A percentile compares a stretch with the other conserved stretches of the same genome.
These are phyloP conservation scores for Aechmea fasciata DNA, from an alignment of 176 grass and related monocot species.

Conservation along the genomic window DNA sequence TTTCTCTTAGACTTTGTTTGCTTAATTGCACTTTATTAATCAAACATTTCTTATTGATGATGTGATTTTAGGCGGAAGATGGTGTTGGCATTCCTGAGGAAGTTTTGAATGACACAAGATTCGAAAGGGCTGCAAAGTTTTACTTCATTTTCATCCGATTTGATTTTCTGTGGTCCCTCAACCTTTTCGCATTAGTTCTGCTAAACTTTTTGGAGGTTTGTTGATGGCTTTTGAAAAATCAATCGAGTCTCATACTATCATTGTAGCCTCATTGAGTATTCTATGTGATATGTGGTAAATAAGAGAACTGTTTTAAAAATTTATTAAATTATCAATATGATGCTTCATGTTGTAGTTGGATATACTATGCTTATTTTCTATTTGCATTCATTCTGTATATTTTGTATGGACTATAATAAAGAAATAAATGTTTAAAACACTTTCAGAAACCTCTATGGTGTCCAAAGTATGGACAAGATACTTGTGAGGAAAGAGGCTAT, in stretches of 20 bases:
- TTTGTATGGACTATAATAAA: not conserved
- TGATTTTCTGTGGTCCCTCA: slow-evolving; percentile 90
- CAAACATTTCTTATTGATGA: slow-evolving; percentile 13
- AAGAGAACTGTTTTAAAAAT: slow-evolving; percentile 11
- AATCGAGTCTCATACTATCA: slow-evolving; percentile 11
- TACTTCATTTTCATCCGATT: slow-evolving; percentile 75
- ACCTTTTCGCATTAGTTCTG: slow-evolving; percentile 78
- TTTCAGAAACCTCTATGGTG: slow-evolving; percentile 93
- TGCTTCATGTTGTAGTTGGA: not conserved
- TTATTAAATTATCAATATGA: slow-evolving; percentile 1
- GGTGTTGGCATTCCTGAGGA: slow-evolving; percentile 85
- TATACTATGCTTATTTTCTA: slow-evolving; percentile 11
- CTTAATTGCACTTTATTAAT: not conserved
- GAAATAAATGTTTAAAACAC: slow-evolving; percentile 17
- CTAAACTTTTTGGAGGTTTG: slow-evolving; percentile 92
- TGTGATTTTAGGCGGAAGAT: slow-evolving; percentile 72
- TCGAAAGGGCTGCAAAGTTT: slow-evolving; percentile 69
- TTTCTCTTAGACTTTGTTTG: not conserved
- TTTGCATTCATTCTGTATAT: not conserved
- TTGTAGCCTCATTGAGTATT: not conserved
- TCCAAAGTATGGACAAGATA: slow-evolving; percentile 33
- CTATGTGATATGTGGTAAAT: slow-evolving; percentile 4
- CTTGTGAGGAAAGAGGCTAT: slow-evolving; percentile 72
- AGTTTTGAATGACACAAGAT: slow-evolving; percentile 53
- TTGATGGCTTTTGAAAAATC: slow-evolving; percentile 6